Evolutionary conservation across 75 land plant species (phyloP), one percentile per base, ranked within the genome.

Genomic region (Adiantum capillusveneris): DNA sequence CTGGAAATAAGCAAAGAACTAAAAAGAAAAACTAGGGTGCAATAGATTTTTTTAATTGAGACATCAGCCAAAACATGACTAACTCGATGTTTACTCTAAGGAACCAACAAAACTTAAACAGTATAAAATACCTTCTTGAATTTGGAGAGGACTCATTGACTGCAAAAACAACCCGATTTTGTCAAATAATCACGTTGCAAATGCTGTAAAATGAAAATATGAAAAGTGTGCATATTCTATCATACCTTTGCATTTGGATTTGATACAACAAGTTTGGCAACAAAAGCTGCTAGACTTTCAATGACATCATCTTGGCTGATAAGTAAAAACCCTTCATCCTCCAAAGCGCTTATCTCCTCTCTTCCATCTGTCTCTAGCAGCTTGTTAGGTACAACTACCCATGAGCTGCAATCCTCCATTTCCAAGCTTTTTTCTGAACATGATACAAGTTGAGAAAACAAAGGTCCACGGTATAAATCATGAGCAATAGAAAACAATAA

Each of bases 251-350:
- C 55, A 53, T 14, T 25, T 26, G 55, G 55, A 53, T 53, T 53
- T 1, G 55, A 24, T 25, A 53, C 14, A 25, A 53, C 24, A 25
- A 53, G 25, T 26, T 14, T 53, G 25, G 55, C 55, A 53, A 53
- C 55, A 53, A 53, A 53, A 1, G 55, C 55, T 3, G 29, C 55
- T 53, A 53, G 9, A 25, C 55, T 24, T 22, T 53, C 55, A 53
- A 53, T 24, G 1, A 53, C 28, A 53, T 53, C 55, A 53, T 53
- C 55, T 24, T 53, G 55, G 55, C 55, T 53, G 28, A 53, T 7
- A 22, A 53, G 25, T 24, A 53, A 5, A 26, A 19, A 53, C 2
- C 25, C 28, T 2, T 53, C 55, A 25, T 53, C 28, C 2, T 26
- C 55, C 6, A 6, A 2, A 3, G 7, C 24, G 3, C 6, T 5